Base-by-base conservation (phyloP, 495 filamentous ascomycete genomes). In the Trichoderma virens region DNA sequence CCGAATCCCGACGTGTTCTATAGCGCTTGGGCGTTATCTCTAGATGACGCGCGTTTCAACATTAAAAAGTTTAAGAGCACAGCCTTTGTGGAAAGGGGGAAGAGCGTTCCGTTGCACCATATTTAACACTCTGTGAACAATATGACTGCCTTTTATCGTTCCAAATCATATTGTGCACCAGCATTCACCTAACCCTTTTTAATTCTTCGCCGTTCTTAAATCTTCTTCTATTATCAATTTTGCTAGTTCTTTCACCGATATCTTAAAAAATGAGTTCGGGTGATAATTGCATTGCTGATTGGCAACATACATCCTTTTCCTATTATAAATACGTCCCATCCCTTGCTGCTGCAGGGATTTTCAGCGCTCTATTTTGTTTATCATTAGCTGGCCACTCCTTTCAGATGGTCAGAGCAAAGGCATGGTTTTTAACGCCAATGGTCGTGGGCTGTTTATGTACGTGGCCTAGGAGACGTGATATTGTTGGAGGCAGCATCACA, bases 261-360 rank as follows among this genome's bases (percentile, higher is more conserved):
- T 3, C n/a, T 47, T 20, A 2, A 5, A 47, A 47, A 5, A 47
- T 47, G 43, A 20, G 43, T 20, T 7, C 7, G 16, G 18, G 18
- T 7, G 43, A n/a, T 20, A 47, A n/a, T 20, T 47, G 43, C 16
- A 47, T 20, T 20, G 16, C 43, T 4, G 16, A 47, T 18, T 47
- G 43, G 43, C 1, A 47, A 20, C 16, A 47, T 47, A 7, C n/a
- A 47, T 47, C 43, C 2, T 47, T 47, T 47, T 20, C 43, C 18
- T 47, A n/a, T 13, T 64, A 64, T 14, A 35, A 35, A 41, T 72
- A 67, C 41, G 43, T 31, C 3, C 70, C 70, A 2, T 70, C 69
- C 3, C 47, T 69, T 20, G 20, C 59, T 30, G 69, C 69, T 18
- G 70, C 70, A 3, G 63, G 66, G 45, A 64, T 70, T 9, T 54